Conservation (phyloP, 2,329 filamentous ascomycete genomes). For the Colletotrichum eleusines region DNA sequence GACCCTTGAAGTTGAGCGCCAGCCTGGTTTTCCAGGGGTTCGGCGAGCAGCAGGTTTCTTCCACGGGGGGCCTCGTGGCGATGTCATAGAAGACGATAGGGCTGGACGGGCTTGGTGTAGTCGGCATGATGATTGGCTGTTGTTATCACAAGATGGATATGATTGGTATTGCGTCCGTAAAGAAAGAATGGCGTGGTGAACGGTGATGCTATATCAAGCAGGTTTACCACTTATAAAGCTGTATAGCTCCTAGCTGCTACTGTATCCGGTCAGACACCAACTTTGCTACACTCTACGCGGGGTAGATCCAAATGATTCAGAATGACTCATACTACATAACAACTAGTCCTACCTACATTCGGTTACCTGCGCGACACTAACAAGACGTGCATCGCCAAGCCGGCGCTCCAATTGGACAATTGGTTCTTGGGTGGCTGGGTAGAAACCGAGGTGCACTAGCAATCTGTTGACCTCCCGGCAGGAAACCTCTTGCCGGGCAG, state of each 20-base stretch:
- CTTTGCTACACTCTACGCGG: not conserved
- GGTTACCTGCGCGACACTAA: not conserved
- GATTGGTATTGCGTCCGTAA: not conserved
- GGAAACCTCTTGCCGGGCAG: not conserved
- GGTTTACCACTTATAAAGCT: not conserved
- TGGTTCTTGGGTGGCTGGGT: too few relatives aligned
- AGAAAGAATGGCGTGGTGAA: slow-evolving; percentile 4
- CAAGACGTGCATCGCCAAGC: not conserved
- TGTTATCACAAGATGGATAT: not conserved
- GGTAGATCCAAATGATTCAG: not conserved
- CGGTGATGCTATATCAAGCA: not conserved
- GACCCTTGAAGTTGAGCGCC: slow-evolving; percentile 58
- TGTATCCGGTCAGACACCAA: not conserved
- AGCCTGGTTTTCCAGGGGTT: slow-evolving; percentile 53
- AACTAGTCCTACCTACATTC: not conserved
- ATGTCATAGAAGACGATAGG: slow-evolving; percentile 59
- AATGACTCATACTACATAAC: not conserved
- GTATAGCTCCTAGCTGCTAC: not conserved
- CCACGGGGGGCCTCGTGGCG: slow-evolving; percentile 49
- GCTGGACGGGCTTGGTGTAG: slow-evolving; percentile 23
- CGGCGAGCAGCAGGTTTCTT: slow-evolving; percentile 44
- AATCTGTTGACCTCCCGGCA: not conserved
- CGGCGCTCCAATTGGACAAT: not conserved
- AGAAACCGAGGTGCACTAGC: not conserved
- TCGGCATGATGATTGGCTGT: slow-evolving; percentile 31